phyloP scores from a whole-genome alignment of 148 eudicot genomes.

The Arbutus unedo region DNA sequence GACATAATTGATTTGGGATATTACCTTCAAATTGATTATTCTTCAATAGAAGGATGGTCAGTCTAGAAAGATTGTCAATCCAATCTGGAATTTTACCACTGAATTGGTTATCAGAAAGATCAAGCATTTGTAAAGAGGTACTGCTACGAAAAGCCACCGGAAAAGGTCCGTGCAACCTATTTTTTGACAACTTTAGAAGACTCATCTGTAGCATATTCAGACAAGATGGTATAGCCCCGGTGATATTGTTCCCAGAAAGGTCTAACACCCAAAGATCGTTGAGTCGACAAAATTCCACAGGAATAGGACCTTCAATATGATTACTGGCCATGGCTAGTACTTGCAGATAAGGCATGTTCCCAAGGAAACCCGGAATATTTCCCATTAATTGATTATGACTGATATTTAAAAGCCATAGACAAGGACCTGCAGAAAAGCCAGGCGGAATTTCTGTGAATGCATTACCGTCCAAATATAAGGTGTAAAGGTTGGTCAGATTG shows the following conservation, averaged over 20 bases:
- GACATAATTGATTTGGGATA: no score
- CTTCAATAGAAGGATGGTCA: no score
- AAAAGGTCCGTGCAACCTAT: background rate
- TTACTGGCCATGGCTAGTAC: background rate
- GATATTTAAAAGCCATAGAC: no score
- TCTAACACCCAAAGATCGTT: background rate
- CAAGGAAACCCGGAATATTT: background rate
- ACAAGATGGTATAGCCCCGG: background rate
- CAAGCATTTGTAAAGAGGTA: no score
- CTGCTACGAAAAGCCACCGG: background rate
- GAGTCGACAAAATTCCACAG: no score
- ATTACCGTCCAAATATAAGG: no score
- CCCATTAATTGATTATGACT: conserved; percentile 15
- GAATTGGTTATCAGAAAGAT: background rate
- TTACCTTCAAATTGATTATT: no score
- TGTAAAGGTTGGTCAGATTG: background rate
- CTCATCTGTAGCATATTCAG: no score
- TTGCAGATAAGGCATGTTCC: background rate
- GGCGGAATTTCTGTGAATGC: no score
- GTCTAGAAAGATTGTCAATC: no score
- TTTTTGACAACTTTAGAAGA: background rate
- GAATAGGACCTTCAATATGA: conserved; percentile 11
- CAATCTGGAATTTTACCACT: no score
- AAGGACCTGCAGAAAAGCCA: no score
- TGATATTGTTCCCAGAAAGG: background rate